Conservation (phyloP, 2,329 filamentous ascomycete genomes). For the Trichothecium sympodiale region DNA sequence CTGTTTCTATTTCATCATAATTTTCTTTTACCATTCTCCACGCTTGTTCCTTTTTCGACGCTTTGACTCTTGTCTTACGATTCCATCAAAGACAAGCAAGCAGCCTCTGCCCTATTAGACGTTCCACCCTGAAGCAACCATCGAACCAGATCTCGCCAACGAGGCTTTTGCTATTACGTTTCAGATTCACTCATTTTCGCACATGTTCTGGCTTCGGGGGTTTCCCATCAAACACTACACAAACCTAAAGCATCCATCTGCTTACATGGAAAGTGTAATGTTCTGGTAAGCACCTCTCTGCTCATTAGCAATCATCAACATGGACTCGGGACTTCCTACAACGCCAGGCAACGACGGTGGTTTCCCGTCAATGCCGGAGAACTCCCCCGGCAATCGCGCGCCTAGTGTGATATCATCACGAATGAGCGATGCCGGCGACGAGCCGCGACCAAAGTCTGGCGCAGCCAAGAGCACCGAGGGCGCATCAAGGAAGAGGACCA, state of each 20-base stretch:
- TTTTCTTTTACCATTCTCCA: too few species aligned
- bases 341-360: conserved; percentile 1
- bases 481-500: neutral
- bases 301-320: neutral
- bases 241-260: neutral
- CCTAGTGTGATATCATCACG: conserved; percentile 5
- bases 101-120: too few species aligned
- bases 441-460: conserved; percentile 1
- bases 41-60: neutral
- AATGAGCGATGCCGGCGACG: conserved; percentile 3
- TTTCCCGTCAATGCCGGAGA: neutral
- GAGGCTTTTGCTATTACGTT: too few species aligned
- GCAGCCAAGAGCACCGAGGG: neutral
- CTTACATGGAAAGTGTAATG: neutral
- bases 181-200: too few species aligned
- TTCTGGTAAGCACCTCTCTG: neutral
- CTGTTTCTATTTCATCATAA: too few species aligned
- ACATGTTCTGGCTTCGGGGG: too few species aligned
- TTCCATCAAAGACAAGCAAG: neutral
- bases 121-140: too few species aligned
- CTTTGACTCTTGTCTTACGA: neutral
- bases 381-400: neutral
- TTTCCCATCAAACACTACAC: too few species aligned
- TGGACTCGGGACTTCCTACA: neutral
- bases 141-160: too few species aligned